Evolutionary conservation across 768 basidiomycete species (phyloP), one percentile per base, ranked within the genome.

Genomic region (Lentinula raphanica): DNA sequence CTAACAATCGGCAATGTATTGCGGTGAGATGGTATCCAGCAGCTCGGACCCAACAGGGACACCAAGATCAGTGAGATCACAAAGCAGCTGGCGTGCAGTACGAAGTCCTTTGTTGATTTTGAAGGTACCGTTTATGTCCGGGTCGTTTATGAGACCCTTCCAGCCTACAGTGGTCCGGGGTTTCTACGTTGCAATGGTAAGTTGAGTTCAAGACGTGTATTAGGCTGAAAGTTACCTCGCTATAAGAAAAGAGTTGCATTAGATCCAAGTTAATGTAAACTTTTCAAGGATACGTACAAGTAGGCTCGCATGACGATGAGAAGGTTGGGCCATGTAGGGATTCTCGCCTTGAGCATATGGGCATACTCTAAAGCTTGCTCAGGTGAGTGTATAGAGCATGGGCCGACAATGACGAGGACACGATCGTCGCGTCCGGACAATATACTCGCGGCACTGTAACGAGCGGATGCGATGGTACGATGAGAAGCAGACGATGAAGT

Each of bases 101-200:
- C 89, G 87, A 32, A 98, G 84, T 45, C 96, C 96, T 75, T 96
- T 96, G 85, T 98, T 99, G 71, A 99, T 99, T 64, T 81, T 80
- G 86, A 92, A 98, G 55, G 92, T 88, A 55, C 92, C 92, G 67
- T 98, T 91, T 68, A 98, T 90, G 67, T 95, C 90, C 2, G 95
- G 95, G 73, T 98, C 96, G 70, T 93, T 93, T 69, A 90, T 90
- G 21, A 56, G 53, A 32, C 96, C 97, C 76, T 99, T 98, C 92
- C 92, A 98, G 64, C 95, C 95, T 49, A 98, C 94, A 2, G 94
- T 98, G 28, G 96, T 98, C 58, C 96, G 83, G 0, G 94, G 97
- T 86, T 98, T 96, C 84, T 96, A 69, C 62, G 59, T 45, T 42
- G 9, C 12, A 39, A 58, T 15, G 32, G 32, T 35, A 35, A 11